phyloP scores from a whole-genome alignment of 73 alveolate genomes.

The Stentor coeruleus region DNA sequence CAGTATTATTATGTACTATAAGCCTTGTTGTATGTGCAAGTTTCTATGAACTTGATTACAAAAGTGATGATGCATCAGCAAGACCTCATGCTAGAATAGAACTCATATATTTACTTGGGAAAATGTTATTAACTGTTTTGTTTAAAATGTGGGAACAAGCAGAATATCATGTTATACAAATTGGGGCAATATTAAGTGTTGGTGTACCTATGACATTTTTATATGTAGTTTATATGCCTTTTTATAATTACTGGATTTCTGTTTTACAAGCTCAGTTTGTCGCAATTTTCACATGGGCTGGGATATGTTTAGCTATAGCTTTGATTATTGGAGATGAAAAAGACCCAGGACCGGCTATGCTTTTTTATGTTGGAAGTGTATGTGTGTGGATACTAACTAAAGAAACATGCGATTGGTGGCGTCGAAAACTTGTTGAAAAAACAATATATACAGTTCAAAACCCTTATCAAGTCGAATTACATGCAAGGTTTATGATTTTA shows the following conservation, averaged over 20 bases:
- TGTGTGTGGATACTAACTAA: slow-evolving; percentile 11
- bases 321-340: neutral
- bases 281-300: slow-evolving; percentile 16
- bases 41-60: slow-evolving; percentile 17
- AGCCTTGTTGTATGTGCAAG: slow-evolving; percentile 18
- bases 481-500: slow-evolving; percentile 7
- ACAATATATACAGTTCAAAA: neutral
- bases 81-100: slow-evolving; percentile 20
- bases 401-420: slow-evolving; percentile 11
- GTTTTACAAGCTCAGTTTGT: slow-evolving; percentile 10
- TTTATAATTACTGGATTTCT: slow-evolving; percentile 11
- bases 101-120: neutral
- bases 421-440: neutral
- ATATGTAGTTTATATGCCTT: slow-evolving; percentile 1
- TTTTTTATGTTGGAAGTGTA: neutral
- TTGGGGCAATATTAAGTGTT: neutral
- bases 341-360: slow-evolving; percentile 1
- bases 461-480: slow-evolving; percentile 21
- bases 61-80: slow-evolving; percentile 17
- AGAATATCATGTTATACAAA: neutral
- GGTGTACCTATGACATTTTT: neutral
- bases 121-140: neutral
- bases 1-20: neutral
- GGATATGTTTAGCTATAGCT: neutral
- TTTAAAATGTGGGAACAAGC: neutral